Conservation (phyloP, 2,329 filamentous ascomycete genomes). For the Geosmithia flava region DNA sequence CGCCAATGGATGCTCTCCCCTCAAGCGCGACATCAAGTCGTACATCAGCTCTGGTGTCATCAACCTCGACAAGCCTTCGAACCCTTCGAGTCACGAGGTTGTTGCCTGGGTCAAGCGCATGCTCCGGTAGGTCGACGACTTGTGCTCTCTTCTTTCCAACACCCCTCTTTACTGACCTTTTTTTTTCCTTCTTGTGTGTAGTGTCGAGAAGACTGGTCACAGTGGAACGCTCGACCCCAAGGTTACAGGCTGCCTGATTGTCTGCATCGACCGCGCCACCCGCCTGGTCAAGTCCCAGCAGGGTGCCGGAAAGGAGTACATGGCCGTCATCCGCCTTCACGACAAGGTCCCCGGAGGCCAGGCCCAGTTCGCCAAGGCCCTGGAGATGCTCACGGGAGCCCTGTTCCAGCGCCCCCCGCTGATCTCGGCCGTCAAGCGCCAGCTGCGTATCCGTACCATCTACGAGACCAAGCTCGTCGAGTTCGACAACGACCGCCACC, state of each 20-base stretch:
- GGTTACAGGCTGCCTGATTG: slow-evolving; percentile 90
- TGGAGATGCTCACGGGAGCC: slow-evolving; percentile 92
- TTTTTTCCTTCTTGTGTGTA: slow-evolving; percentile 6
- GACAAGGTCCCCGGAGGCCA: slow-evolving; percentile 90
- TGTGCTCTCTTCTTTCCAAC: too few species aligned
- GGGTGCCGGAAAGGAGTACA: slow-evolving; percentile 98
- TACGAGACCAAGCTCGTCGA: slow-evolving; percentile 94
- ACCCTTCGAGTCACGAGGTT: slow-evolving; percentile 96
- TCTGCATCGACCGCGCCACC: slow-evolving; percentile 92
- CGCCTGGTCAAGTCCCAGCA: slow-evolving; percentile 98
- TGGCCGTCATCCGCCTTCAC: slow-evolving; percentile 88
- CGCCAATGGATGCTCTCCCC: slow-evolving; percentile 78
- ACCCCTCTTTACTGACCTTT: neutral
- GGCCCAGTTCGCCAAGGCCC: slow-evolving; percentile 80
- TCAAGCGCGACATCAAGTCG: slow-evolving; percentile 90
- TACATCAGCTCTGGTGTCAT: slow-evolving; percentile 97
- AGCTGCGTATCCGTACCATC: slow-evolving; percentile 95
- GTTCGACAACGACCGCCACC: slow-evolving; percentile 95
- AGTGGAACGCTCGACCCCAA: slow-evolving; percentile 97
- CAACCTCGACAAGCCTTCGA: slow-evolving; percentile 78
- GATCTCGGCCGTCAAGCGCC: slow-evolving; percentile 97
- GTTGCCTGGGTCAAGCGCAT: slow-evolving; percentile 99
- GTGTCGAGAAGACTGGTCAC: slow-evolving; percentile 85
- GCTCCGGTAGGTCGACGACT: slow-evolving; percentile 49
- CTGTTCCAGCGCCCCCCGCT: slow-evolving; percentile 85